Conservation (phyloP, 2,329 filamentous ascomycete species). For the Zymoseptoria ardabiliae region DNA sequence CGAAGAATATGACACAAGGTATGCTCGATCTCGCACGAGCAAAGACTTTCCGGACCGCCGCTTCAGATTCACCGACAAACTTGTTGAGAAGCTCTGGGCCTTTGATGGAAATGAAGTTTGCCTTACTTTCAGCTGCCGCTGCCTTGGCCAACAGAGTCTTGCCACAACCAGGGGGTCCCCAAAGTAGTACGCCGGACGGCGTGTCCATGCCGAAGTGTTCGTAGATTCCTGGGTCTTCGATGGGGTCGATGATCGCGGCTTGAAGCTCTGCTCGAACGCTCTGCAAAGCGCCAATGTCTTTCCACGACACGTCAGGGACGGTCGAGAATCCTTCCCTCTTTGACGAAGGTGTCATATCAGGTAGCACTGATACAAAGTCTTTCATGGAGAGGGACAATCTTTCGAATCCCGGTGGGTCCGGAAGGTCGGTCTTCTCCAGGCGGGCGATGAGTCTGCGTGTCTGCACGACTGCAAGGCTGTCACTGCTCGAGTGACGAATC, state of each 20-base stretch:
- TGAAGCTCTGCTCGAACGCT: slow-evolving; percentile 74
- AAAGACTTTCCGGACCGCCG: slow-evolving; percentile 87
- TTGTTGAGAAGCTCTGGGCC: slow-evolving; percentile 95
- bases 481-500: slow-evolving; percentile 37
- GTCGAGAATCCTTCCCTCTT: slow-evolving; percentile 93
- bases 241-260: slow-evolving; percentile 82
- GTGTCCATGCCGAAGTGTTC: slow-evolving; percentile 68
- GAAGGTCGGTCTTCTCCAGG: slow-evolving; percentile 36
- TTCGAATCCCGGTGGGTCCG: slow-evolving; percentile 48
- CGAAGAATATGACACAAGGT: slow-evolving; percentile 95
- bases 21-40: slow-evolving; percentile 75
- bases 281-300: slow-evolving; percentile 78
- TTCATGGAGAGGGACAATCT: slow-evolving; percentile 53
- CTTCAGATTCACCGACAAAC: slow-evolving; percentile 92
- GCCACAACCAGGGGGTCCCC: slow-evolving; percentile 93
- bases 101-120: slow-evolving; percentile 97
- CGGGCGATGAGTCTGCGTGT: slow-evolving; percentile 38
- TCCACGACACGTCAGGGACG: slow-evolving; percentile 88
- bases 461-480: slow-evolving; percentile 36
- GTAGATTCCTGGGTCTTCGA: slow-evolving; percentile 73
- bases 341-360: slow-evolving; percentile 68
- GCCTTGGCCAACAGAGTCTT: slow-evolving; percentile 96
- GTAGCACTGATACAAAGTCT: slow-evolving; percentile 68
- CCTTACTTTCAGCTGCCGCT: slow-evolving; percentile 88
- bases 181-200: slow-evolving; percentile 82